Conservation (phyloP, 78 protist species). For the Planoprotostelium fungivorum region DNA sequence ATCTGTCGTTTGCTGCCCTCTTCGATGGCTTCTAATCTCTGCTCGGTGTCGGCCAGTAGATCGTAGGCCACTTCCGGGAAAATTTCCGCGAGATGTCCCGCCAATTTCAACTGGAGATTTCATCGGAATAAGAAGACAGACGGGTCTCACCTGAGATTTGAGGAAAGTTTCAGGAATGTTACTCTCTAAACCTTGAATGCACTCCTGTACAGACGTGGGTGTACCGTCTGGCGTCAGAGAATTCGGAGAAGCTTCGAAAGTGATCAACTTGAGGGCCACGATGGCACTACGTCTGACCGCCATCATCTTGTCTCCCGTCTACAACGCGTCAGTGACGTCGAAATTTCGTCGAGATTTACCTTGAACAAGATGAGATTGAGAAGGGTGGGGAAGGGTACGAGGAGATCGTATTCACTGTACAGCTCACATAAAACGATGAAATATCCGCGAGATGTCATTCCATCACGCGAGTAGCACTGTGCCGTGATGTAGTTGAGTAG, state of each 20-base stretch:
- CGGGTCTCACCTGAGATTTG: background rate
- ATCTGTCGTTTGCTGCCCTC: constrained; percentile 40
- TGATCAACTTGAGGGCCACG: background rate
- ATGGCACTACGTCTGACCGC: background rate
- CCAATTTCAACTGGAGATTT: constrained; percentile 16
- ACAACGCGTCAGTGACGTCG: background rate
- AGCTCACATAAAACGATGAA: background rate
- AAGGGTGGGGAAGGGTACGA: background rate
- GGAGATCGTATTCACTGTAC: background rate
- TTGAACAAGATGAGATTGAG: background rate
- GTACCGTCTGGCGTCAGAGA: background rate
- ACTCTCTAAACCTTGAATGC: constrained; percentile 17
- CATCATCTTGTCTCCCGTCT: background rate
- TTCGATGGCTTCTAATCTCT: constrained; percentile 20
- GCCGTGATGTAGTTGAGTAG: constrained; percentile 33
- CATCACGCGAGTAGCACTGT: constrained; percentile 32
- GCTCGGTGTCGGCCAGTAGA: constrained; percentile 32
- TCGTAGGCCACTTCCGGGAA: constrained; percentile 44
- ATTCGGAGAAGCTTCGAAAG: background rate
- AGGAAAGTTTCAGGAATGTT: constrained; percentile 44
- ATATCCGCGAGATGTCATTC: background rate
- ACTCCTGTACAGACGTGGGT: background rate
- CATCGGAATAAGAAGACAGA: background rate
- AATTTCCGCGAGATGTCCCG: constrained; percentile 19
- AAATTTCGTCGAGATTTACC: no score